These are phyloP conservation scores for Pestalotiopsis sp. DNA, from an alignment of 2,329 filamentous ascomycete species.

Conservation along the genomic window DNA sequence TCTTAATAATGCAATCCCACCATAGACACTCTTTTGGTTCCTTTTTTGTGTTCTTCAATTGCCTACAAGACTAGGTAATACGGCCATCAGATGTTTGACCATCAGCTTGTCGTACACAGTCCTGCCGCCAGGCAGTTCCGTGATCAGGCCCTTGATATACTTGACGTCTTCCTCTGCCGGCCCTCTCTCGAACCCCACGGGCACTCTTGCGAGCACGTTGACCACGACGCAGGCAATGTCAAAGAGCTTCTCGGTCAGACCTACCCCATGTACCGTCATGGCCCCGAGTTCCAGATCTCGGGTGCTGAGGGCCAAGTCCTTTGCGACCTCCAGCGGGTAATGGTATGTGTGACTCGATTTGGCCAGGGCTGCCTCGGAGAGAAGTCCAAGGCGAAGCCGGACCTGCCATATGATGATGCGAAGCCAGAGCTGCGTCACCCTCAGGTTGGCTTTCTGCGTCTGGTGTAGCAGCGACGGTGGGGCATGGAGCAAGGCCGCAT, in stretches of 20 bases:
- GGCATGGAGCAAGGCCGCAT: slow-evolving; percentile 37
- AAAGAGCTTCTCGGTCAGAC: slow-evolving; percentile 50
- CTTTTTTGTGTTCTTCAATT: background rate
- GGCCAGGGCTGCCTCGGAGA: slow-evolving; percentile 26
- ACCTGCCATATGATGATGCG: slow-evolving; percentile 49
- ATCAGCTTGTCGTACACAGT: slow-evolving; percentile 42
- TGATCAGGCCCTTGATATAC: slow-evolving; percentile 40
- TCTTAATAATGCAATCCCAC: background rate
- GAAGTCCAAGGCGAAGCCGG: slow-evolving; percentile 43
- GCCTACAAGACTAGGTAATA: slow-evolving; percentile 11
- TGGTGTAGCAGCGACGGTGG: slow-evolving; percentile 36
- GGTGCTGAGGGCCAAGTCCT: slow-evolving; percentile 41
- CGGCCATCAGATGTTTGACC: slow-evolving; percentile 36
- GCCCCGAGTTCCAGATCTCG: slow-evolving; percentile 40
- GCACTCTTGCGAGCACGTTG: slow-evolving; percentile 46
- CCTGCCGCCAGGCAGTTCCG: slow-evolving; percentile 39
- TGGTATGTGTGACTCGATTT: slow-evolving; percentile 40
- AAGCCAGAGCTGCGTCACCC: slow-evolving; percentile 49
- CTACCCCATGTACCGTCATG: slow-evolving; percentile 46
- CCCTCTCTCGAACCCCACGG: slow-evolving; percentile 27
- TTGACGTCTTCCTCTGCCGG: slow-evolving; percentile 40
- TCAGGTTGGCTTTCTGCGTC: slow-evolving; percentile 47
- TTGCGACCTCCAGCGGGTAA: slow-evolving; percentile 45
- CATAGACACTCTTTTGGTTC: background rate
- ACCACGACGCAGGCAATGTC: slow-evolving; percentile 47